These are phyloP conservation scores for Ceratocystis diversiconidia DNA, from an alignment of 2,329 filamentous ascomycete species.

Conservation along the genomic window DNA sequence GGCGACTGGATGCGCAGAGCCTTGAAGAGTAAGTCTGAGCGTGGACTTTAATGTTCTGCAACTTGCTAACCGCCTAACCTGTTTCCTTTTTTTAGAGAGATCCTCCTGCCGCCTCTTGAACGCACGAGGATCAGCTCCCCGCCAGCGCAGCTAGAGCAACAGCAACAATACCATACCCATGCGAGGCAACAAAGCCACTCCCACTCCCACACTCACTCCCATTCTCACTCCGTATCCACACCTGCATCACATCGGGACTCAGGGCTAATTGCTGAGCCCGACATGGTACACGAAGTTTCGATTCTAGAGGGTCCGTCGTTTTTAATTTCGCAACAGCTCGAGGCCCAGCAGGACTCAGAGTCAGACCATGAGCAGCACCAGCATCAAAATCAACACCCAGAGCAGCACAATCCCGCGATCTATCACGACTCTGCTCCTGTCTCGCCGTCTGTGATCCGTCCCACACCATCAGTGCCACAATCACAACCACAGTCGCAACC, in stretches of 20 bases:
- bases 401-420: slow-evolving; percentile 15
- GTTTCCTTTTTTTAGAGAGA: slow-evolving; percentile 26
- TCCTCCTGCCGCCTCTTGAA: slow-evolving; percentile 37
- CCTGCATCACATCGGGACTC: slow-evolving; percentile 13
- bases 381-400: slow-evolving; percentile 19
- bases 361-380: slow-evolving; percentile 18
- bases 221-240: slow-evolving; percentile 1
- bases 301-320: slow-evolving; percentile 20
- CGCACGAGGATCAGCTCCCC: slow-evolving; percentile 11
- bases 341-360: background rate
- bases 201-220: slow-evolving; percentile 16
- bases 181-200: slow-evolving; percentile 18
- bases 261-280: slow-evolving; percentile 7
- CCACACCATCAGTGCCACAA: slow-evolving; percentile 35
- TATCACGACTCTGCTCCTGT: slow-evolving; percentile 40
- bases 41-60: background rate
- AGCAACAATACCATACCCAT: slow-evolving; percentile 27
- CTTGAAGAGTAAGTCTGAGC: slow-evolving; percentile 53
- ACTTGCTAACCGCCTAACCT: slow-evolving; percentile 17
- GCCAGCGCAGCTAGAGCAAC: slow-evolving; percentile 23
- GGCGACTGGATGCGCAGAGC: slow-evolving; percentile 65
- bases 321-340: slow-evolving; percentile 13
- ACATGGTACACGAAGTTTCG: slow-evolving; percentile 15
- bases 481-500: background rate
- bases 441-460: slow-evolving; percentile 39